Evolutionary conservation across 345 rosid genomes (phyloP).

Genomic region (Litchi chinensis): DNA sequence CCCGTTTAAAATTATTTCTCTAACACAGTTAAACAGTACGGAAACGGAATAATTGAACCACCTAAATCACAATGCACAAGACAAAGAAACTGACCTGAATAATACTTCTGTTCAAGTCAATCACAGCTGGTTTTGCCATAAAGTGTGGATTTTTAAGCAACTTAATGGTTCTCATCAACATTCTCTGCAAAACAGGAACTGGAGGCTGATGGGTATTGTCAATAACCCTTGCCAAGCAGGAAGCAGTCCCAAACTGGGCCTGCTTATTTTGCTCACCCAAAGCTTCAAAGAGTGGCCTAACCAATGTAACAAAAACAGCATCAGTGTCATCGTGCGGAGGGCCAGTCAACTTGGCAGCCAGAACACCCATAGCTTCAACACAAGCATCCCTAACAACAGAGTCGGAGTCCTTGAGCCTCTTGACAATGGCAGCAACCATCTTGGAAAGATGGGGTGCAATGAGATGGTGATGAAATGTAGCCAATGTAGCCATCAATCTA

Average conservation of each 20-base stretch:
- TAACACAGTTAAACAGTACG: background rate
- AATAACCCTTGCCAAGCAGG: conserved; percentile 82
- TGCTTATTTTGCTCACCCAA: conserved; percentile 91
- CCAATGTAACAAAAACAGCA: conserved; percentile 61
- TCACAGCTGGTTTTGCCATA: conserved; percentile 79
- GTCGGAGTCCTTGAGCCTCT: conserved; percentile 89
- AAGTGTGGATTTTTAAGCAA: conserved; percentile 84
- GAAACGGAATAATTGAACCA: background rate
- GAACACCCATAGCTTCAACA: conserved; percentile 68
- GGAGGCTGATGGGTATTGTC: conserved; percentile 69
- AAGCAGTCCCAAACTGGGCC: conserved; percentile 80
- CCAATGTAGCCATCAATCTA: conserved; percentile 65
- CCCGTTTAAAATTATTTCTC: no score
- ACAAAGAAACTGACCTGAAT: conserved; percentile 55
- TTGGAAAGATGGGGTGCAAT: conserved; percentile 55
- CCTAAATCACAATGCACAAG: no score
- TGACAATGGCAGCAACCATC: conserved; percentile 77
- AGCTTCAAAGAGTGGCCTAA: conserved; percentile 88
- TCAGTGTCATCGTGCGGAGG: conserved; percentile 29
- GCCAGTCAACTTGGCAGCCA: conserved; percentile 57
- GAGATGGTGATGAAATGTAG: conserved; percentile 50
- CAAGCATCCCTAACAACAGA: conserved; percentile 90
- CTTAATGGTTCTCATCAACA: conserved; percentile 68
- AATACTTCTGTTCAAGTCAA: conserved; percentile 77
- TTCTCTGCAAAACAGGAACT: conserved; percentile 63